Conservation (phyloP, 129 eudicot genomes). For the Dittrichia graveolens region DNA sequence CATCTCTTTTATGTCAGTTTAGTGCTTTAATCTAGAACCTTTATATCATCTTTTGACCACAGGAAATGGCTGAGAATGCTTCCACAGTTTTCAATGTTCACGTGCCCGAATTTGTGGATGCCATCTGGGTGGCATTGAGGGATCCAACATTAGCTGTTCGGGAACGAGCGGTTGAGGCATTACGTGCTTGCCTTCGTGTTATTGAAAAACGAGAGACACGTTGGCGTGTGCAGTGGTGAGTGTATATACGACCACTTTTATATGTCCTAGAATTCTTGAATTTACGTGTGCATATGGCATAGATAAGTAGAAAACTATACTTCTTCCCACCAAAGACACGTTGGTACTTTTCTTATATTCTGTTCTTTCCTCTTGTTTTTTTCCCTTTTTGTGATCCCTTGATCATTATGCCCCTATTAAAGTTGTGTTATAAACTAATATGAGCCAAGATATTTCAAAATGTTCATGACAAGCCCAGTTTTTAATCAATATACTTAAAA, state of each 20-base stretch:
- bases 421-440: background rate
- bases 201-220: slow-evolving; percentile 98
- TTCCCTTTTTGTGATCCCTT: background rate
- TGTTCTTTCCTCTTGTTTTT: slow-evolving; percentile 13
- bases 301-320: background rate
- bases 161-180: slow-evolving; percentile 93
- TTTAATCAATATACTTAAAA: background rate
- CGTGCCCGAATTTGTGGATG: slow-evolving; percentile 89
- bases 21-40: slow-evolving; percentile 15
- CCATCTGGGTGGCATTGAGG: slow-evolving; percentile 95
- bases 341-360: too few relatives aligned
- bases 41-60: slow-evolving; percentile 23
- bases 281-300: background rate
- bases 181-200: slow-evolving; percentile 98
- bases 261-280: background rate
- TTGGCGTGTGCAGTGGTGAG: slow-evolving; percentile 98
- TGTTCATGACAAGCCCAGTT: slow-evolving; percentile 3
- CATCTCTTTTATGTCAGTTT: background rate
- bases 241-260: slow-evolving; percentile 10
- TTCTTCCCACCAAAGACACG: too few relatives aligned
- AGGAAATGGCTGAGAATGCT: slow-evolving; percentile 99
- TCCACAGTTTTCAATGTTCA: slow-evolving; percentile 93
- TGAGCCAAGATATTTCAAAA: background rate
- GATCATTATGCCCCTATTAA: background rate
- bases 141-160: slow-evolving; percentile 88